Base-by-base conservation (phyloP, 2,329 filamentous ascomycete genomes). In the Cladosporium sp. region DNA sequence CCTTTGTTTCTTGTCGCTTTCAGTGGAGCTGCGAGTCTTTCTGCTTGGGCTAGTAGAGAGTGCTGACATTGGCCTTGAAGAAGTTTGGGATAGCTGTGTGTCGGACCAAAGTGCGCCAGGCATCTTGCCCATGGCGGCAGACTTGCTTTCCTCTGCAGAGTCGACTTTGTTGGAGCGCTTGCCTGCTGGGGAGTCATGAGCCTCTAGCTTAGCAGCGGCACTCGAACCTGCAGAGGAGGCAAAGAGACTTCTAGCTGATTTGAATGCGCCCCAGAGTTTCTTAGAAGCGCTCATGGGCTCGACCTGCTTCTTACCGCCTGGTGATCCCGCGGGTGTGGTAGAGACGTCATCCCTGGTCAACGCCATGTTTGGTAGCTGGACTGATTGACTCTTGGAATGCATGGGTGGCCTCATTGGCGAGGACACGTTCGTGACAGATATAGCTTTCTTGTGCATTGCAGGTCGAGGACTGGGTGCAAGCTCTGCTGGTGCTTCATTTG, bases 201-300 rank as follows among this genome's bases (percentile, higher is more conserved):
- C 77, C 61, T 86, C 83, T 59, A 83, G 69, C 63, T 82, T 84
- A 2, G 80, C 80, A 44, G 83, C 80, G 45, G 82, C 82, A 61
- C 82, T 83, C 12, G 80, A 72, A 44, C 80, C 77, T 58, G 80
- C 83, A 61, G 82, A 93, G 64, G 89, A 95, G 17, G 88, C 90
- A 61, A 97, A 87, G 49, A 97, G 83, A 13, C 88, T 90, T 71
- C 89, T 93, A 3, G 92, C 94, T 56, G 87, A 89, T 73, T 91
- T 92, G 65, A 97, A 79, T 59, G 96, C 91, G 9, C 92, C 96
- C 47, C 93, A 95, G 48, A 97, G 79, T 70, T 91, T 95, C 76
- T 96, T 97, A 25, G 94, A 92, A 52, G 94, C 91, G 73, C 92
- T 96, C 59, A 97, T 74, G 4, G 91, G 91, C 64, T 95, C 91